Percentiles rank a stretch among this genome's conserved stretches.
Conservation (phyloP, 2,329 filamentous ascomycete genomes). For the Zymoseptoria crescenta region DNA sequence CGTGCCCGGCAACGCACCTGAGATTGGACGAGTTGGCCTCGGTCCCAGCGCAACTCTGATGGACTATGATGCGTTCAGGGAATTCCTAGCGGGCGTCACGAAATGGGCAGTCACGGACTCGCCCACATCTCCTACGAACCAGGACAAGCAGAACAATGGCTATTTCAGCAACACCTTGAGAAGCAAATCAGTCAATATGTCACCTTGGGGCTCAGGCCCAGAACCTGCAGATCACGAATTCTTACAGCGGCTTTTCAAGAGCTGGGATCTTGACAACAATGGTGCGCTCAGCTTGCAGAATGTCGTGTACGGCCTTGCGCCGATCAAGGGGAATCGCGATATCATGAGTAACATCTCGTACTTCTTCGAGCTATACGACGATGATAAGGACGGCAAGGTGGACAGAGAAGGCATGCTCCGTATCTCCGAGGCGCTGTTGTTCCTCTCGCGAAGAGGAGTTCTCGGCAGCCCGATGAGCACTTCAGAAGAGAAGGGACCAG, state of each 20-base stretch:
- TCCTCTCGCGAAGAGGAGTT: constrained; percentile 81
- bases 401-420: constrained; percentile 90
- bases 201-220: constrained; percentile 53
- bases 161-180: constrained; percentile 47
- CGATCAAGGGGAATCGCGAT: constrained; percentile 86
- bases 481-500: constrained; percentile 31
- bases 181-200: constrained; percentile 32
- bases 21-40: constrained; percentile 79
- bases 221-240: constrained; percentile 92
- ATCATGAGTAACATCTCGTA: constrained; percentile 98
- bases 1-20: constrained; percentile 46
- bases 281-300: constrained; percentile 81
- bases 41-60: constrained; percentile 86
- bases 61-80: constrained; percentile 94
- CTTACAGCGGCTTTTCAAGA: constrained; percentile 74
- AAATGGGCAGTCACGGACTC: constrained; percentile 92
- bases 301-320: constrained; percentile 81
- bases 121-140: constrained; percentile 52
- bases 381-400: constrained; percentile 81
- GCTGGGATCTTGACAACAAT: constrained; percentile 75
- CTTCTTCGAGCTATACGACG: constrained; percentile 96
- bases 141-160: constrained; percentile 45
- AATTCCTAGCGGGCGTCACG: constrained; percentile 78
- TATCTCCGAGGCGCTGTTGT: constrained; percentile 89
- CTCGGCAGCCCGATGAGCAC: constrained; percentile 40